Conservation (phyloP, 306 rosid genomes). For the Lathyrus aphaca region DNA sequence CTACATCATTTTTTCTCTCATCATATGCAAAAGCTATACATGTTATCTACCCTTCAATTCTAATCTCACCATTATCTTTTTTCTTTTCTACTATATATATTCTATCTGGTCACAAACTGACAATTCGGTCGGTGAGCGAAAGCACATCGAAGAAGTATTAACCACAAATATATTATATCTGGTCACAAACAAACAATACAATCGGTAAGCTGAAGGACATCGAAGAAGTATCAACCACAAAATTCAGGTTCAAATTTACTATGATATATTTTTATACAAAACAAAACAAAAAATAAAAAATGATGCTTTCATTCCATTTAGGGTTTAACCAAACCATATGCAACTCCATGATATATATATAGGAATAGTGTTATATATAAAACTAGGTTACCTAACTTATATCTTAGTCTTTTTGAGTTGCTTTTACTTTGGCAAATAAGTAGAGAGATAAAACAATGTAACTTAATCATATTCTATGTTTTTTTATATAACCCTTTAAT, state of each 20-base stretch:
- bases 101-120: neutral
- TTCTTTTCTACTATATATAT: neutral
- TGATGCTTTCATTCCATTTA: conserved; percentile 18
- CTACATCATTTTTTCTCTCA: conserved; percentile 24
- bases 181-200: neutral
- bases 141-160: neutral
- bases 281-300: neutral
- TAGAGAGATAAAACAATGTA: too few species aligned
- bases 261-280: neutral
- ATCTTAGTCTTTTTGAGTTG: conserved; percentile 10
- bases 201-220: neutral
- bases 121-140: neutral
- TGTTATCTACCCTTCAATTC: conserved; percentile 23
- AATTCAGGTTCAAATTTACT: neutral
- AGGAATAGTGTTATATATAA: neutral
- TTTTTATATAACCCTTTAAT: conserved; percentile 22
- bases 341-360: neutral
- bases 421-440: neutral
- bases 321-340: conserved; percentile 37
- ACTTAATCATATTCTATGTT: conserved; percentile 17
- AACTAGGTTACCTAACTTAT: conserved; percentile 1
- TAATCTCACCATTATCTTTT: conserved; percentile 28
- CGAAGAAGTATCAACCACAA: neutral
- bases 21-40: conserved; percentile 31
- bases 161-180: too few species aligned